phyloP scores from a whole-genome alignment of 1,284 basidiomycete genomes.

The Austroboletus novae-zelandiae region DNA sequence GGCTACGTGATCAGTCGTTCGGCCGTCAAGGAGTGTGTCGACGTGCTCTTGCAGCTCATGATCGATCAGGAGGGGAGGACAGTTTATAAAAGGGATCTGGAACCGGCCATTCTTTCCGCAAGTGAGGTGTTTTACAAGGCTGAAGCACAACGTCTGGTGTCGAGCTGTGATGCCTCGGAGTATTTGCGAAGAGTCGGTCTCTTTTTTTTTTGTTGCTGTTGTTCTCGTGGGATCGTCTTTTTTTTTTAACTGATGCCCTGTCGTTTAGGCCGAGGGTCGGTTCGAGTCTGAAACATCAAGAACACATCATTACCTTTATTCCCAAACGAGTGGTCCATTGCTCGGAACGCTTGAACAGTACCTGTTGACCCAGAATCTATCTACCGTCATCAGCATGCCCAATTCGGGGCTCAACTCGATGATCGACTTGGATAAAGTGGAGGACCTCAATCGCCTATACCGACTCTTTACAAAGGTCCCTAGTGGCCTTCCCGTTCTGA shows the following conservation, averaged over 20 bases:
- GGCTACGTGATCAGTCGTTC: constrained; percentile 91
- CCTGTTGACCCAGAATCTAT: constrained; percentile 78
- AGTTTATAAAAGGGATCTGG: constrained; percentile 85
- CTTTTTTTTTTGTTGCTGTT: neutral
- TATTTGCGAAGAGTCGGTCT: constrained; percentile 76
- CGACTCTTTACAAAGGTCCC: constrained; percentile 75
- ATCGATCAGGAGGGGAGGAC: constrained; percentile 51
- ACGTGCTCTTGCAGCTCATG: constrained; percentile 76
- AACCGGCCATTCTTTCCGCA: constrained; percentile 79
- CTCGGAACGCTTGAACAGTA: constrained; percentile 75
- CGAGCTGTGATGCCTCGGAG: constrained; percentile 76
- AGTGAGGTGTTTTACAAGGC: constrained; percentile 79
- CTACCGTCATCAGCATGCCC: constrained; percentile 74
- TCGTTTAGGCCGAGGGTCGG: constrained; percentile 73
- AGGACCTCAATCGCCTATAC: constrained; percentile 82
- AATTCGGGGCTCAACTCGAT: constrained; percentile 87
- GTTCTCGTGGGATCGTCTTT: neutral
- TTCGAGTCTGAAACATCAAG: constrained; percentile 85
- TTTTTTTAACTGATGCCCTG: constrained; percentile 15
- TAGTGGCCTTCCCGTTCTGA: constrained; percentile 65
- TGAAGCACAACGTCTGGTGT: constrained; percentile 74
- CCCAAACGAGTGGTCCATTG: constrained; percentile 70
- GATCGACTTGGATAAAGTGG: constrained; percentile 79
- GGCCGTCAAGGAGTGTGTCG: constrained; percentile 86
- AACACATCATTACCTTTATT: constrained; percentile 86